Percentiles rank a stretch among this genome's conserved stretches.
These are phyloP conservation scores for Fusarium illudens DNA, from an alignment of 2,329 filamentous ascomycete species.

Conservation along the genomic window DNA sequence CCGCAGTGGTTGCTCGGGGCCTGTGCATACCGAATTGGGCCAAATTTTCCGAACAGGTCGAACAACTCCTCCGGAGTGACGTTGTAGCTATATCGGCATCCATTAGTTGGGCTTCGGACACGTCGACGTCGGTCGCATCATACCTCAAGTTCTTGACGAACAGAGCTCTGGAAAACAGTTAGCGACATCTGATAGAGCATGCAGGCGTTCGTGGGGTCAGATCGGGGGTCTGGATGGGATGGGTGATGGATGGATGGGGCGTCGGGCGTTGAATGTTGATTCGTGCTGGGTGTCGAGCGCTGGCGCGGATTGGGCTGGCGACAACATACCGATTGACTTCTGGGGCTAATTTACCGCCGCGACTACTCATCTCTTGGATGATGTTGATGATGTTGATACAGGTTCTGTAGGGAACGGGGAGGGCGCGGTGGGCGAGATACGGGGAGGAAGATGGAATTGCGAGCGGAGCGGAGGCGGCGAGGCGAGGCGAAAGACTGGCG, in stretches of 20 bases:
- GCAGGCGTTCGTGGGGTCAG: background rate
- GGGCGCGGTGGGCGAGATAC: conserved; percentile 39
- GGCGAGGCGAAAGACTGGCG: conserved; percentile 41
- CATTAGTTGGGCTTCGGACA: conserved; percentile 50
- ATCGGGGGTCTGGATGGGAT: conserved; percentile 13
- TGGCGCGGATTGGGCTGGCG: background rate
- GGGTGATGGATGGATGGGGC: conserved; percentile 10
- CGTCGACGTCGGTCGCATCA: conserved; percentile 42
- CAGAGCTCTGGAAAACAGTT: conserved; percentile 77
- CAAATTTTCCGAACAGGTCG: conserved; percentile 98
- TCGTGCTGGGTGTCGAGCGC: conserved; percentile 19
- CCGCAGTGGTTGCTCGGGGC: conserved; percentile 17
- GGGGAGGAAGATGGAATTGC: conserved; percentile 40
- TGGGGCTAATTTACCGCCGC: conserved; percentile 95
- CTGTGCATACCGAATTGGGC: conserved; percentile 82
- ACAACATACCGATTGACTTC: conserved; percentile 89
- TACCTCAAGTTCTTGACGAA: conserved; percentile 99
- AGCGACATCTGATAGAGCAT: conserved; percentile 38
- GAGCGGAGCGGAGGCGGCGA: conserved; percentile 44
- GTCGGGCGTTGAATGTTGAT: conserved; percentile 19
- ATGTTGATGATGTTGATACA: conserved; percentile 45
- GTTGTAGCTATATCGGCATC: conserved; percentile 86
- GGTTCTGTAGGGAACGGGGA: conserved; percentile 44
- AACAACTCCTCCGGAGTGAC: conserved; percentile 98
- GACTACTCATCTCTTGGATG: conserved; percentile 91